These are phyloP conservation scores for Plasmodium knowlesi DNA, from an alignment of 169 alveolate species.

Conservation along the genomic window DNA sequence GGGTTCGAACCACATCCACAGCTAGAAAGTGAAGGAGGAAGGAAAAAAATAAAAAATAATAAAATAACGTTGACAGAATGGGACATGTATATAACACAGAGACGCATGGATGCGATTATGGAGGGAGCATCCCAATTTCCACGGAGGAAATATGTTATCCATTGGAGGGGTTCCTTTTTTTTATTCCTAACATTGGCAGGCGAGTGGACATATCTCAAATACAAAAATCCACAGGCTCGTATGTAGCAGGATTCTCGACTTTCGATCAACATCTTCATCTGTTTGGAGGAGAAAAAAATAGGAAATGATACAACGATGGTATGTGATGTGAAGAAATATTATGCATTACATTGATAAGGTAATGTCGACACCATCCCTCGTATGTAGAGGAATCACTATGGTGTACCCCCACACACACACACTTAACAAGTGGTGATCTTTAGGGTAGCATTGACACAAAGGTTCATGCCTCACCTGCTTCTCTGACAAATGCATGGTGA, in stretches of 20 bases:
- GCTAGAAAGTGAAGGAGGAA: conserved; percentile 15
- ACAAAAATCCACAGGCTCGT: conserved; percentile 69
- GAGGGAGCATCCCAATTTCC: neutral
- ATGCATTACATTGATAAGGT: neutral
- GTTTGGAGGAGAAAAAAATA: neutral
- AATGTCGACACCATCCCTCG: neutral
- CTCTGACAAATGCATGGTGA: conserved; percentile 82
- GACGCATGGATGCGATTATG: neutral
- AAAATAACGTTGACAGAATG: neutral
- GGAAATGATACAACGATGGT: neutral
- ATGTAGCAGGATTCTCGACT: conserved; percentile 41
- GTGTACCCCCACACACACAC: neutral
- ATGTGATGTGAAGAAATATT: neutral
- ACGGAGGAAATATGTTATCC: neutral
- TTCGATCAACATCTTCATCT: conserved; percentile 43
- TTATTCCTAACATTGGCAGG: conserved; percentile 41
- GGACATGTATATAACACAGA: neutral
- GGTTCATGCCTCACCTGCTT: conserved; percentile 73
- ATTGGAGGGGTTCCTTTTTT: neutral
- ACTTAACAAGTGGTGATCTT: neutral
- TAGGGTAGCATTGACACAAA: neutral
- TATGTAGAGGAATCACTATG: neutral
- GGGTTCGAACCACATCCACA: conserved; percentile 86
- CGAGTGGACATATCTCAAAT: conserved; percentile 53
- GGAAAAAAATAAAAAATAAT: too few relatives aligned